Evolutionary conservation across 2,329 filamentous ascomycete genomes (phyloP).

Genomic region (Cladosporium sp.): DNA sequence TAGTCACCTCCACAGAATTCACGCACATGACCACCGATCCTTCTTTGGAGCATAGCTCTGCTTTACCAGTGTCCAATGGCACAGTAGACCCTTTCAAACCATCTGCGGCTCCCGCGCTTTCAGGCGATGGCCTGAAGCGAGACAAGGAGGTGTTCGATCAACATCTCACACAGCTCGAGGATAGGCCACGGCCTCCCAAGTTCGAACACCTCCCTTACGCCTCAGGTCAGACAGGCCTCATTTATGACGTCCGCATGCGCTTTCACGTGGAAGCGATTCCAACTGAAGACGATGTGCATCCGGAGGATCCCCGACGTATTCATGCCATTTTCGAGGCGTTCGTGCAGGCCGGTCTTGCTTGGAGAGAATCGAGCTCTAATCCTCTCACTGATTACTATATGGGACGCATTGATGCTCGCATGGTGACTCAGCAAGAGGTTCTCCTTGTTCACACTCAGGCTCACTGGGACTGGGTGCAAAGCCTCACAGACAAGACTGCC

Average conservation of each 20-base stretch:
- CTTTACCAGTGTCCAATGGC: conserved; percentile 4
- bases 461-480: conserved; percentile 76
- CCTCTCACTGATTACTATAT: conserved; percentile 52
- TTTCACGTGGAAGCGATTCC: conserved; percentile 73
- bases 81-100: background rate
- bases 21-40: conserved; percentile 12
- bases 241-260: conserved; percentile 92
- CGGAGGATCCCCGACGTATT: conserved; percentile 89
- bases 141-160: conserved; percentile 16
- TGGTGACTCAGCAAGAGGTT: conserved; percentile 76
- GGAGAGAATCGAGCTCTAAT: conserved; percentile 34
- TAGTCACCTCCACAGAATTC: conserved; percentile 20
- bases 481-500: conserved; percentile 41
- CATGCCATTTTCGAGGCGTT: conserved; percentile 90
- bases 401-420: conserved; percentile 69
- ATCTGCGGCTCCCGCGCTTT: conserved; percentile 16
- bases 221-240: conserved; percentile 40
- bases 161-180: conserved; percentile 20
- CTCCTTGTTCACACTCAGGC: conserved; percentile 70
- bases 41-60: conserved; percentile 12
- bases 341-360: conserved; percentile 67
- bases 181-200: conserved; percentile 28
- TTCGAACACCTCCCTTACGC: conserved; percentile 36
- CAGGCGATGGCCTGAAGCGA: conserved; percentile 21
- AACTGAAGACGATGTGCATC: conserved; percentile 68